These are phyloP conservation scores for Erigeron canadensis DNA, from an alignment of 129 eudicot genomes.

Conservation along the genomic window DNA sequence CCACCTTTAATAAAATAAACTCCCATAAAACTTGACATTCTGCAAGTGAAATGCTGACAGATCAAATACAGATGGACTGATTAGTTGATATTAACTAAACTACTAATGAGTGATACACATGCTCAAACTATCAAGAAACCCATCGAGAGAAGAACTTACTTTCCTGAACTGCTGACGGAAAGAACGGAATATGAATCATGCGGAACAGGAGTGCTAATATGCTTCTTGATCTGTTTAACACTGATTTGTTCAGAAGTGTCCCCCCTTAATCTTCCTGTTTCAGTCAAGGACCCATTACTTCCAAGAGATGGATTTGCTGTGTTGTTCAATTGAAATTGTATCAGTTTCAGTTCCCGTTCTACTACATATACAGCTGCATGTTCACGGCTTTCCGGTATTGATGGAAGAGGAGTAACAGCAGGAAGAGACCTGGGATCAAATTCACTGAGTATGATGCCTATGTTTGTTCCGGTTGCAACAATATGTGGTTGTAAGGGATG, in stretches of 20 bases:
- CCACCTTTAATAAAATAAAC: background rate
- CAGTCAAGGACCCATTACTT: conserved; percentile 80
- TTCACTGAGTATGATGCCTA: conserved; percentile 85
- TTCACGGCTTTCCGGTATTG: conserved; percentile 86
- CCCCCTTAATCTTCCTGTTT: conserved; percentile 72
- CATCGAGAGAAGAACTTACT: conserved; percentile 52
- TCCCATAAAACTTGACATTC: background rate
- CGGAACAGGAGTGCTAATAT: conserved; percentile 93
- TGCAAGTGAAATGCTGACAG: background rate
- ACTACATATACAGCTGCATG: conserved; percentile 87
- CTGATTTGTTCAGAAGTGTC: conserved; percentile 71
- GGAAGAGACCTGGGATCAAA: conserved; percentile 94
- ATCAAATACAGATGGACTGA: conserved; percentile 17
- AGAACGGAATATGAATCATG: conserved; percentile 90
- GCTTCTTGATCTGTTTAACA: conserved; percentile 90
- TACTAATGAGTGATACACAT: background rate
- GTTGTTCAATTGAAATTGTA: conserved; percentile 81
- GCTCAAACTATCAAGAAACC: background rate
- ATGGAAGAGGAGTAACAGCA: conserved; percentile 82
- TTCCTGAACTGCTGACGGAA: conserved; percentile 94
- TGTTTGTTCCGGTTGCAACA: conserved; percentile 96
- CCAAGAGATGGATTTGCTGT: conserved; percentile 78
- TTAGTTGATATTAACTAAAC: background rate
- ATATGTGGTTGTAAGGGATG: conserved; percentile 98
- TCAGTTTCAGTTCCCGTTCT: conserved; percentile 82